These are phyloP conservation scores for Amphichorda felina DNA, from an alignment of 2,329 filamentous ascomycete genomes.

Conservation along the genomic window DNA sequence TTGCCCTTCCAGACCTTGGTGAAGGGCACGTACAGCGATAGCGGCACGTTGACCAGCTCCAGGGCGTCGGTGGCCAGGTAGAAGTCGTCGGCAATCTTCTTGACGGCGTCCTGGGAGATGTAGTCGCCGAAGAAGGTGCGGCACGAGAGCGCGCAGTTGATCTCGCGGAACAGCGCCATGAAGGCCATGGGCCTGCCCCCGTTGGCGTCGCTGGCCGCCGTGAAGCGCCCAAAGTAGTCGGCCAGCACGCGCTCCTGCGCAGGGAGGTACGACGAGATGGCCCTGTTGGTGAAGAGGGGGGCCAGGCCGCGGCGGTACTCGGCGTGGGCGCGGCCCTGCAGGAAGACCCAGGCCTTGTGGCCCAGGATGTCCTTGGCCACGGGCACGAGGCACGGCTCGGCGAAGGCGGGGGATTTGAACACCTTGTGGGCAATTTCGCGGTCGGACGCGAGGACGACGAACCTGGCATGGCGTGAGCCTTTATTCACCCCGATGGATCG, in stretches of 20 bases:
- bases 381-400: constrained; percentile 70
- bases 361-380: constrained; percentile 63
- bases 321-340: constrained; percentile 64
- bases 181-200: constrained; percentile 48
- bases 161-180: constrained; percentile 63
- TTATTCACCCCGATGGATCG: neutral
- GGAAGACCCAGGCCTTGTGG: constrained; percentile 66
- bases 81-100: constrained; percentile 68
- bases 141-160: constrained; percentile 69
- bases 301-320: constrained; percentile 70
- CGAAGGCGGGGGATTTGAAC: constrained; percentile 65
- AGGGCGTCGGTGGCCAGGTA: constrained; percentile 67
- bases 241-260: constrained; percentile 62
- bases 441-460: constrained; percentile 67
- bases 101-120: constrained; percentile 58
- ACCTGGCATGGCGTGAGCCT: constrained; percentile 30
- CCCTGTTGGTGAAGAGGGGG: constrained; percentile 61
- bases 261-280: constrained; percentile 59
- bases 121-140: constrained; percentile 74
- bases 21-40: constrained; percentile 58
- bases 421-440: constrained; percentile 72
- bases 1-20: constrained; percentile 71
- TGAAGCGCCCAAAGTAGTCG: constrained; percentile 57
- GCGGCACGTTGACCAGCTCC: constrained; percentile 68
- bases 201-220: constrained; percentile 41